phyloP scores from a whole-genome alignment of 1,284 basidiomycete genomes.

The Kwoniella shivajii region DNA sequence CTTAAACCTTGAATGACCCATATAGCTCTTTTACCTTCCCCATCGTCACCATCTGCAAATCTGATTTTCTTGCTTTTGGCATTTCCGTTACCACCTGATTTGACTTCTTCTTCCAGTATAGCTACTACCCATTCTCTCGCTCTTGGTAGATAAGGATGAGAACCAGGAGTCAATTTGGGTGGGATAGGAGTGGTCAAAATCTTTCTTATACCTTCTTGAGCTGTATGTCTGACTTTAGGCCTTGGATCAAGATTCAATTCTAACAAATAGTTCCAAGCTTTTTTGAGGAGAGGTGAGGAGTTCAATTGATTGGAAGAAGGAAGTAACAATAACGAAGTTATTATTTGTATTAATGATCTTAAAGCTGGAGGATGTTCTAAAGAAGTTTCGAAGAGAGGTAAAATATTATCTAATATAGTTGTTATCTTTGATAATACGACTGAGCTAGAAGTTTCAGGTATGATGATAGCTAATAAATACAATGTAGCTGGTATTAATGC shows the following conservation, averaged over 20 bases:
- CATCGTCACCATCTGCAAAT: constrained; percentile 56
- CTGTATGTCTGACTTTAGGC: constrained; percentile 91
- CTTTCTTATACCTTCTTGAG: constrained; percentile 80
- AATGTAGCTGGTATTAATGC: constrained; percentile 83
- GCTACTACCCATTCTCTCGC: constrained; percentile 76
- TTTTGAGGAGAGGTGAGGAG: constrained; percentile 66
- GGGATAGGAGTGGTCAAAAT: constrained; percentile 73
- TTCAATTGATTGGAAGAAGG: constrained; percentile 68
- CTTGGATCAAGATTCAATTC: constrained; percentile 82
- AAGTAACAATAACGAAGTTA: constrained; percentile 73
- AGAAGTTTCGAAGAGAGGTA: constrained; percentile 66
- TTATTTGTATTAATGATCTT: constrained; percentile 58
- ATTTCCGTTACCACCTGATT: constrained; percentile 55
- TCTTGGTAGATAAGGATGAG: constrained; percentile 79
- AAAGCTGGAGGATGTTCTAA: constrained; percentile 52
- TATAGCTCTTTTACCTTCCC: constrained; percentile 70
- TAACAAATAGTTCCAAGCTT: constrained; percentile 72
- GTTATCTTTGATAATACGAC: constrained; percentile 51
- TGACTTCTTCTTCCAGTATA: constrained; percentile 67
- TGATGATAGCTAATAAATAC: constrained; percentile 78
- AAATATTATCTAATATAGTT: constrained; percentile 64
- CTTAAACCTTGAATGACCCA: constrained; percentile 74
- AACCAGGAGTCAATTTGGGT: constrained; percentile 62
- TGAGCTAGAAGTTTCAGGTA: constrained; percentile 67
- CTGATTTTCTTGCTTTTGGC: constrained; percentile 62